Evolutionary conservation across 106 monocot genomes (phyloP).

Genomic region (Apostasia shenzhenica): DNA sequence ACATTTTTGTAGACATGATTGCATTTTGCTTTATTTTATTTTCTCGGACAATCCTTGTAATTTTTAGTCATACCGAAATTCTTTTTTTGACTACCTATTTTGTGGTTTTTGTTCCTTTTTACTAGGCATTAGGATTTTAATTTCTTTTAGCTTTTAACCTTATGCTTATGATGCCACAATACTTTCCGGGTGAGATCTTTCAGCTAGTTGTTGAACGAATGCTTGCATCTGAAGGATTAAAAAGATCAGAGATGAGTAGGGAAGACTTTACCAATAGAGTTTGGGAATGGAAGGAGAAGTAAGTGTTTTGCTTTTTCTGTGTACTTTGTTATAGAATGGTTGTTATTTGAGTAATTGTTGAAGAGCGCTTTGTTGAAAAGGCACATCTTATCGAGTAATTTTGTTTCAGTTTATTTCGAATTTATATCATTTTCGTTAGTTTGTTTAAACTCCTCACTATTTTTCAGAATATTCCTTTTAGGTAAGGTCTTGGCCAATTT

Average conservation of each 20-base stretch:
- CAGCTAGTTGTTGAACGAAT: slow-evolving; percentile 97
- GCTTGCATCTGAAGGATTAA: slow-evolving; percentile 92
- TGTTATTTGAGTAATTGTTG: neutral
- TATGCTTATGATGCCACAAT: slow-evolving; percentile 2
- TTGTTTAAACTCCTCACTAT: too few species aligned
- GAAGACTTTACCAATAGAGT: slow-evolving; percentile 86
- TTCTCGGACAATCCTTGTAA: neutral
- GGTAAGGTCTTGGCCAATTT: too few species aligned
- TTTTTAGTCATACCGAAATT: neutral
- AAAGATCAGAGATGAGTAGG: slow-evolving; percentile 71
- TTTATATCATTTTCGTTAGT: neutral
- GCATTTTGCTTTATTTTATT: neutral
- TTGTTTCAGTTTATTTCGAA: neutral
- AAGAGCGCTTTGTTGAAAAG: neutral
- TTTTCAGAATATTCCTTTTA: too few species aligned
- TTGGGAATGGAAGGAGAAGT: slow-evolving; percentile 99
- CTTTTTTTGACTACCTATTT: neutral
- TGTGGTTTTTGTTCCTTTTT: neutral
- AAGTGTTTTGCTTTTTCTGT: slow-evolving; percentile 15
- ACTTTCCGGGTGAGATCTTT: slow-evolving; percentile 8
- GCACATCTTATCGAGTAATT: neutral
- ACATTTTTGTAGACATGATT: neutral
- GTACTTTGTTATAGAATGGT: slow-evolving; percentile 3
- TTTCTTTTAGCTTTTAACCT: neutral
- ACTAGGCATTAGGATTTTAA: neutral